These are phyloP conservation scores for Lipomyces yarrowii DNA, from an alignment of 1,139 yeast species.

Conservation along the genomic window DNA sequence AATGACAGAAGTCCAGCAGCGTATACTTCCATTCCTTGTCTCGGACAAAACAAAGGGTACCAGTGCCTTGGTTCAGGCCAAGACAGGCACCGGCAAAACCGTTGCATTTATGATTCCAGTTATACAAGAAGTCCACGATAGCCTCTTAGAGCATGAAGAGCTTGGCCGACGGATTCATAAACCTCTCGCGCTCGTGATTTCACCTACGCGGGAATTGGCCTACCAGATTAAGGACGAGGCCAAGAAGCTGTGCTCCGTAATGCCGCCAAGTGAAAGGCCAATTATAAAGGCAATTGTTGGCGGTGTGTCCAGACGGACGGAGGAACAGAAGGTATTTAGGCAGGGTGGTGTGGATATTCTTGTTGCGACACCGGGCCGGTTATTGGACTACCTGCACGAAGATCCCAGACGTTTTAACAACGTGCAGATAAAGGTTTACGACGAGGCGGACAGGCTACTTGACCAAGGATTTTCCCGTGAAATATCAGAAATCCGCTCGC, in stretches of 20 bases:
- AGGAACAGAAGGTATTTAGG: constrained; percentile 27
- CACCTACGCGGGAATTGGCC: constrained; percentile 94
- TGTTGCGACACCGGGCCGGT: constrained; percentile 91
- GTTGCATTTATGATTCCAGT: constrained; percentile 84
- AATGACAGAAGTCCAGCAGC: constrained; percentile 25
- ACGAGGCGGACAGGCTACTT: constrained; percentile 94
- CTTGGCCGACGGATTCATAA: constrained; percentile 54
- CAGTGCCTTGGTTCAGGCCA: constrained; percentile 96
- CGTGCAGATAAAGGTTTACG: constrained; percentile 89
- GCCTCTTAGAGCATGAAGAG: constrained; percentile 49
- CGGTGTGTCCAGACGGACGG: constrained; percentile 48
- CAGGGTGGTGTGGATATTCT: constrained; percentile 75
- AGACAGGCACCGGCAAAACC: constrained; percentile 96
- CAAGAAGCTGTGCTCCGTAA: constrained; percentile 46
- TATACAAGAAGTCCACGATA: constrained; percentile 56
- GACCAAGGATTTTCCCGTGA: constrained; percentile 91
- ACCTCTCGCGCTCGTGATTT: constrained; percentile 60
- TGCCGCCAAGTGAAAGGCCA: constrained; percentile 42
- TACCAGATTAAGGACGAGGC: constrained; percentile 72
- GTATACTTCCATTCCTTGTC: constrained; percentile 20
- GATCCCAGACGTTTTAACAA: constrained; percentile 91
- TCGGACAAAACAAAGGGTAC: constrained; percentile 52
- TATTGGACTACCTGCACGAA: constrained; percentile 69
- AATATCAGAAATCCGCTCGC: constrained; percentile 78
- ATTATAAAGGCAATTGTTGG: constrained; percentile 51